Conservation (phyloP, 192 early-diverging fungal species). For the Podila verticillata region DNA sequence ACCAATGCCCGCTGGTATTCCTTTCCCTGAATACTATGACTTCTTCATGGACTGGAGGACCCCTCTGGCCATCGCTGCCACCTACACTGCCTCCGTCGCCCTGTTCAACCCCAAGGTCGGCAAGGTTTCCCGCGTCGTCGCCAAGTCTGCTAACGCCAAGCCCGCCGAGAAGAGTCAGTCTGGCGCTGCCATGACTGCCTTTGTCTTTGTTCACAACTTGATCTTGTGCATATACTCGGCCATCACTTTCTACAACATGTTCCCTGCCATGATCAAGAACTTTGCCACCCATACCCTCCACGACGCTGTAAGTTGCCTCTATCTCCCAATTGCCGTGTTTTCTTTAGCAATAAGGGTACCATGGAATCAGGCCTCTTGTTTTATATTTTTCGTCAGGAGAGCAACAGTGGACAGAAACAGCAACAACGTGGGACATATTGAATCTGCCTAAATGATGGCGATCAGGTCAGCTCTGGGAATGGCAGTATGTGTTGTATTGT, state of each 20-base stretch:
- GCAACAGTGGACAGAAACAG: background rate
- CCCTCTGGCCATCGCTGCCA: constrained; percentile 61
- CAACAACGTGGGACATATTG: background rate
- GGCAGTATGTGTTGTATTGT: background rate
- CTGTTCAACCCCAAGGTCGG: constrained; percentile 61
- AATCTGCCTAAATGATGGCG: background rate
- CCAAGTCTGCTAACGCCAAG: constrained; percentile 57
- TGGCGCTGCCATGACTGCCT: constrained; percentile 68
- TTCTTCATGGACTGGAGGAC: constrained; percentile 79
- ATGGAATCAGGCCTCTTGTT: background rate
- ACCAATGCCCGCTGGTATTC: constrained; percentile 62
- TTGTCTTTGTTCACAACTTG: constrained; percentile 84
- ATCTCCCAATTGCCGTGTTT: background rate
- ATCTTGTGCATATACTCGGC: constrained; percentile 75
- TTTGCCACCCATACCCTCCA: constrained; percentile 57
- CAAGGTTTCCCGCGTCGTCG: constrained; percentile 65
- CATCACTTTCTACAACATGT: constrained; percentile 74
- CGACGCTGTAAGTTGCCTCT: constrained; percentile 65
- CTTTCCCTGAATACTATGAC: constrained; percentile 75
- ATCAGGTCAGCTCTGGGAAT: background rate
- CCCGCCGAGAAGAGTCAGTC: constrained; percentile 42
- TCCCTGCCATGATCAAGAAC: constrained; percentile 62
- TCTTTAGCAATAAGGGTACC: background rate
- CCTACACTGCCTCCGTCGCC: constrained; percentile 58
- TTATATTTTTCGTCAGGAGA: constrained; percentile 2